Evolutionary conservation across 2,329 filamentous ascomycete genomes (phyloP).

Genomic region (Onygenales sp.): DNA sequence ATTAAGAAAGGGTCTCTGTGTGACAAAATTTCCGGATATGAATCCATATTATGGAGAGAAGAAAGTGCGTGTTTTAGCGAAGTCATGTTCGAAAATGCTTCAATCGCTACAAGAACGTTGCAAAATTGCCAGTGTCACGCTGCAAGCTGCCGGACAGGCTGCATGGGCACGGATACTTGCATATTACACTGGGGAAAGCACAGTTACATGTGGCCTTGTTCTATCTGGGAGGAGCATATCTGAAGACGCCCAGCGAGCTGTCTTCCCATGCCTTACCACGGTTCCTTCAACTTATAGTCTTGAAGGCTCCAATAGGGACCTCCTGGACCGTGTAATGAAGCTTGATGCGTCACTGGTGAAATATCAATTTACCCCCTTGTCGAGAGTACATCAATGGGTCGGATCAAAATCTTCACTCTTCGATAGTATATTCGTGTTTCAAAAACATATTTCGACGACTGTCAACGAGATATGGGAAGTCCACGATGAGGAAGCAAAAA

Average conservation of each 20-base stretch:
- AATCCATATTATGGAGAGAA: constrained; percentile 46
- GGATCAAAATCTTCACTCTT: constrained; percentile 59
- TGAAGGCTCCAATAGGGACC: constrained; percentile 41
- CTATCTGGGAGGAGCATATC: constrained; percentile 61
- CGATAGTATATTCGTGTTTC: constrained; percentile 78
- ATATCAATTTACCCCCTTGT: constrained; percentile 62
- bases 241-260: constrained; percentile 47
- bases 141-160: constrained; percentile 67
- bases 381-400: constrained; percentile 63
- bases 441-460: constrained; percentile 43
- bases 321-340: constrained; percentile 55
- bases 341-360: constrained; percentile 57
- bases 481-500: constrained; percentile 55
- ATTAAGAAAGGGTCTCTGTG: constrained; percentile 42
- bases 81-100: constrained; percentile 32
- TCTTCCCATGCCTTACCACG: constrained; percentile 75
- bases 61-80: constrained; percentile 23
- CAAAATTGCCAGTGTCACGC: constrained; percentile 51
- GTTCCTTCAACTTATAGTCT: constrained; percentile 60
- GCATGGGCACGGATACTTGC: constrained; percentile 69
- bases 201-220: constrained; percentile 69
- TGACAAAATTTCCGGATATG: constrained; percentile 68
- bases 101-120: constrained; percentile 48
- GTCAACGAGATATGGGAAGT: constrained; percentile 46
- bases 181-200: constrained; percentile 64